Evolutionary conservation across 2,329 filamentous ascomycete species (phyloP), one percentile per base, ranked within the genome.

Genomic region (Bipolaris sorokiniana): DNA sequence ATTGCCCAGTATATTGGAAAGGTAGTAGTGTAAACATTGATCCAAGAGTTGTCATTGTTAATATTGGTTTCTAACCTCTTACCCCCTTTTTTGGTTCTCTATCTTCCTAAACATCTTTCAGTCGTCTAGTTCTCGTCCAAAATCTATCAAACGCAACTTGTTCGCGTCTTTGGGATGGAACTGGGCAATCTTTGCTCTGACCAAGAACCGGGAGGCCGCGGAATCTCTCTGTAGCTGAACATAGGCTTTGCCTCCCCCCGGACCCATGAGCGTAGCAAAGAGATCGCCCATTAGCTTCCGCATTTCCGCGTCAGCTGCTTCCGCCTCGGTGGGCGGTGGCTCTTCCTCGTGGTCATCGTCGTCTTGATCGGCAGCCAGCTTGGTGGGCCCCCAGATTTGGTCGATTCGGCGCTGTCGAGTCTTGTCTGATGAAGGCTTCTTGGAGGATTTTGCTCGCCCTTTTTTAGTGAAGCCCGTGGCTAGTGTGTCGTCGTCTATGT

Each of bases 401-500:
- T 84, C 82, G 56, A 85, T 84, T 6, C 80, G 77, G 53, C 79
- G 77, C 57, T 84, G 82, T 31, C 77, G 72, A 18, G 72, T 72
- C 53, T 66, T 73, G 33, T 76, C 72, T 58, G 62, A 67, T 1
- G 65, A 55, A 15, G 56, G 48, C 58, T 67, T 76, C 54, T 79
- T 82, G 0, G 75, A 71, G 49, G 79, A 69, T 59, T 75, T 78
- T 13, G 71, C 63, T 45, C 73, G 82, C 15, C 83, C 83, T 61
- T 81, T 79, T 38, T 77, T 77, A 3, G 81, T 84, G 71, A 84
- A 85, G n/a, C 83, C 83, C 23, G 78, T 78, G 50, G 79, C 79
- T 38, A 85, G 74, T 7, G 74, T 79, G 11, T 78, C 84, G 42
- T 89, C 83, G 7, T 80, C 83, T 66, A 80, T 87, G 77, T 90